These are phyloP conservation scores for Microcyclosporella mali DNA, from an alignment of 2,329 filamentous ascomycete species.

Conservation along the genomic window DNA sequence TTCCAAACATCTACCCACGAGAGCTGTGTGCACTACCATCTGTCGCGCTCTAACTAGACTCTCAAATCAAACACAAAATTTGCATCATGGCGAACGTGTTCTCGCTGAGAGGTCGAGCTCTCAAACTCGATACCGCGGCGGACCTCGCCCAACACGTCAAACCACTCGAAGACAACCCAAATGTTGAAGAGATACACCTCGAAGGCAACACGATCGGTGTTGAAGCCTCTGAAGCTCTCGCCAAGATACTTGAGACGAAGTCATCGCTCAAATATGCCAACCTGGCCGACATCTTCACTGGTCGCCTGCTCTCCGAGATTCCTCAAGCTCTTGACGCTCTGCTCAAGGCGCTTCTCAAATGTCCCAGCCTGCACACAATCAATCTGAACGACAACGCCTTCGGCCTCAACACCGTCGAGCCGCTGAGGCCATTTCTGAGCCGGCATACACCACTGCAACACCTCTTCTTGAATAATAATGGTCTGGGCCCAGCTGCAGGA, in stretches of 20 bases:
- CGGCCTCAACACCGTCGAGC: conserved; percentile 88
- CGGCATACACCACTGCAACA: conserved; percentile 85
- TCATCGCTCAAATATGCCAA: conserved; percentile 70
- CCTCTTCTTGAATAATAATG: conserved; percentile 97
- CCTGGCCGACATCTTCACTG: conserved; percentile 96
- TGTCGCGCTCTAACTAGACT: too few relatives aligned
- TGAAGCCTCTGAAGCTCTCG: conserved; percentile 77
- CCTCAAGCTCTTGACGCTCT: conserved; percentile 80
- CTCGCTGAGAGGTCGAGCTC: conserved; percentile 81
- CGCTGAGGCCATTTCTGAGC: conserved; percentile 84
- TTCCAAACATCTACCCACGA: not conserved
- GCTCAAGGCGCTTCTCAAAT: conserved; percentile 77
- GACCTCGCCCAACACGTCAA: conserved; percentile 82
- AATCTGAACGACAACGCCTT: conserved; percentile 98
- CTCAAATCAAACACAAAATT: too few relatives aligned
- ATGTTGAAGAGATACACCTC: conserved; percentile 79
- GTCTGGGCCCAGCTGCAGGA: conserved; percentile 84
- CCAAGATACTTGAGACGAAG: conserved; percentile 76
- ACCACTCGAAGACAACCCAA: conserved; percentile 61
- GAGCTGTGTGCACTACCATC: too few relatives aligned
- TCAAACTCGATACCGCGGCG: conserved; percentile 84
- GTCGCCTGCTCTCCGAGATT: conserved; percentile 86
- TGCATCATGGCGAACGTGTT: conserved; percentile 64
- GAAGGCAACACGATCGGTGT: conserved; percentile 90
- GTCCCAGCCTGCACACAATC: conserved; percentile 80